These are phyloP conservation scores for Lupinus albus DNA, from an alignment of 306 rosid genomes.

Conservation along the genomic window DNA sequence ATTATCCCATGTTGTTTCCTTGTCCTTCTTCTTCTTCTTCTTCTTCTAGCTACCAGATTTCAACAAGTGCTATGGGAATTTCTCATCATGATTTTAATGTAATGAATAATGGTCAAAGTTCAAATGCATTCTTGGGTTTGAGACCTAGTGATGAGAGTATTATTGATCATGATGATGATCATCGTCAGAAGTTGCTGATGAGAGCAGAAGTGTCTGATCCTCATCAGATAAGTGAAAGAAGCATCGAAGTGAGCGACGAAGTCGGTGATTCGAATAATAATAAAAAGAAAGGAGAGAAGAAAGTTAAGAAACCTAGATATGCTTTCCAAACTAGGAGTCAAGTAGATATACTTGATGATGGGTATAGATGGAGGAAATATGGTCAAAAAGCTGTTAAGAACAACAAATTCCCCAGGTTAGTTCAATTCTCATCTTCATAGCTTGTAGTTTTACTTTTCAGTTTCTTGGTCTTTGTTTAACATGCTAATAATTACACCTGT, in stretches of 20 bases:
- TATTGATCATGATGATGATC: conserved; percentile 17
- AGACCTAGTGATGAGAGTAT: conserved; percentile 20
- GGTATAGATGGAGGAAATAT: conserved; percentile 87
- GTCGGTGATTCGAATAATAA: not conserved
- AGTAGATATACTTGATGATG: conserved; percentile 86
- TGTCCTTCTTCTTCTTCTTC: conserved; percentile 43
- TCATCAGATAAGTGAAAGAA: not conserved
- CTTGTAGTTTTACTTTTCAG: not conserved
- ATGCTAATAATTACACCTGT: conserved; percentile 10
- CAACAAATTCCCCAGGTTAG: conserved; percentile 79
- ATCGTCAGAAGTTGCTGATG: not conserved
- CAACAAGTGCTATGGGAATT: conserved; percentile 35
- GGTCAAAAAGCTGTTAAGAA: conserved; percentile 83
- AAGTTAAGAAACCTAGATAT: conserved; percentile 58
- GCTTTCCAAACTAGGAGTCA: conserved; percentile 83
- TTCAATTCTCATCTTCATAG: not conserved
- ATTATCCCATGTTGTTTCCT: conserved; percentile 62
- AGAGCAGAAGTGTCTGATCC: conserved; percentile 11
- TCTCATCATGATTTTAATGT: conserved; percentile 30
- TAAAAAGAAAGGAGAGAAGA: conserved; percentile 53
- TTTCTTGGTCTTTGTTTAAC: not conserved
- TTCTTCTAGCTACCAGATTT: too few species aligned
- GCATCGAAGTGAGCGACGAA: conserved; percentile 7
- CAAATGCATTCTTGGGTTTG: conserved; percentile 50
- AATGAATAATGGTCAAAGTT: conserved; percentile 37